Conservation (phyloP, 495 filamentous ascomycete genomes). For the Tuber aestivum region DNA sequence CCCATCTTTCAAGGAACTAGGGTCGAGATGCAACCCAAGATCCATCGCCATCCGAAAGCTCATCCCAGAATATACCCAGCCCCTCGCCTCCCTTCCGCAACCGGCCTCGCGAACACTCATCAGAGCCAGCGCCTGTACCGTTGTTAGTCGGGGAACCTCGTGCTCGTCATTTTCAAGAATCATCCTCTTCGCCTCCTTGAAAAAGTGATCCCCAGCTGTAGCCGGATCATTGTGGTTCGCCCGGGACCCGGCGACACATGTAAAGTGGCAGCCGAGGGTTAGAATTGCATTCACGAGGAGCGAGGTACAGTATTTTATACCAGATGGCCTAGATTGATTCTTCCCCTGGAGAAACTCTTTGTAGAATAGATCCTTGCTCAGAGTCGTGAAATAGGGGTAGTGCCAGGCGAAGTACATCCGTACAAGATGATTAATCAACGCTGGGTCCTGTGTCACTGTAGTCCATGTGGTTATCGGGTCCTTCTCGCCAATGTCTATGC, state of each 20-base stretch:
- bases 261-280: slow-evolving; percentile 94
- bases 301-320: slow-evolving; percentile 73
- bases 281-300: slow-evolving; percentile 93
- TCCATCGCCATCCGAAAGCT: slow-evolving; percentile 98
- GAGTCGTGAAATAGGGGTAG: slow-evolving; percentile 90
- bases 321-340: slow-evolving; percentile 41
- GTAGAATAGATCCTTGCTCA: slow-evolving; percentile 85
- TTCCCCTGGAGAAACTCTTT: slow-evolving; percentile 60
- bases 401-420: slow-evolving; percentile 99
- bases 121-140: slow-evolving; percentile 85
- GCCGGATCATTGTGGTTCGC: slow-evolving; percentile 63
- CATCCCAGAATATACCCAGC: slow-evolving; percentile 98
- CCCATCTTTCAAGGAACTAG: slow-evolving; percentile 31
- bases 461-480: slow-evolving; percentile 80
- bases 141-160: slow-evolving; percentile 82
- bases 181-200: slow-evolving; percentile 85
- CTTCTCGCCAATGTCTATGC: slow-evolving; percentile 48
- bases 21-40: slow-evolving; percentile 83
- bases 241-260: slow-evolving; percentile 64
- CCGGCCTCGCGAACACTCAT: slow-evolving; percentile 97
- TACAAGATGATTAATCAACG: slow-evolving; percentile 77
- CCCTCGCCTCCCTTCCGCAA: slow-evolving; percentile 88
- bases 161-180: slow-evolving; percentile 90
- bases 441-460: slow-evolving; percentile 69
- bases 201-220: slow-evolving; percentile 95